Percentiles rank a stretch among this genome's conserved stretches.
phyloP scores from a whole-genome alignment of 2,329 filamentous ascomycete genomes.

The Epicoccum sorghinum region DNA sequence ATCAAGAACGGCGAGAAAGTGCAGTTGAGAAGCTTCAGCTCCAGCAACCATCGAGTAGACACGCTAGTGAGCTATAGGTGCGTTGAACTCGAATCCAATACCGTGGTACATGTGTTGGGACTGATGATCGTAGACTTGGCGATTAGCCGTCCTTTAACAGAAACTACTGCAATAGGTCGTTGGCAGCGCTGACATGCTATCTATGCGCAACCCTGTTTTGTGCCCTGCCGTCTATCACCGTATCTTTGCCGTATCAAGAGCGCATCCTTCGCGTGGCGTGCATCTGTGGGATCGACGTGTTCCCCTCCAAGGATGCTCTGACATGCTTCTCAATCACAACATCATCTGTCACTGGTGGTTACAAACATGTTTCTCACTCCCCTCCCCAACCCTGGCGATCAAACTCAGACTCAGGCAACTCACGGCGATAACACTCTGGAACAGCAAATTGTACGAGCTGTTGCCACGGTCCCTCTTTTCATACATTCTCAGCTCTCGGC shows the following conservation, averaged over 20 bases:
- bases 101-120: constrained; percentile 17
- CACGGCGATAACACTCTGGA: background rate
- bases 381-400: background rate
- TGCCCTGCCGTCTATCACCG: constrained; percentile 4
- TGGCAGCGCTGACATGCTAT: constrained; percentile 8
- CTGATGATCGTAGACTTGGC: constrained; percentile 13
- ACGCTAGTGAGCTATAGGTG: constrained; percentile 90
- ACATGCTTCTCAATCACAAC: background rate
- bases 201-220: constrained; percentile 7
- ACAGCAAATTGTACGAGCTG: background rate
- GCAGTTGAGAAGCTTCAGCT: constrained; percentile 94
- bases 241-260: background rate
- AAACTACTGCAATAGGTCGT: constrained; percentile 10
- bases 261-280: background rate
- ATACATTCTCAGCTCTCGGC: constrained; percentile 14
- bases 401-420: background rate
- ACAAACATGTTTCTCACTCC: no score
- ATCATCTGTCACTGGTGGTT: background rate
- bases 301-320: background rate
- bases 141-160: constrained; percentile 13
- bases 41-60: constrained; percentile 90
- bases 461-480: constrained; percentile 12
- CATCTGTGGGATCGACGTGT: constrained; percentile 6
- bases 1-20: constrained; percentile 94
- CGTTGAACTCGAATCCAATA: constrained; percentile 19